Evolutionary conservation across 2,329 filamentous ascomycete genomes (phyloP), one percentile per base, ranked within the genome.

Genomic region (Periconia sp.): DNA sequence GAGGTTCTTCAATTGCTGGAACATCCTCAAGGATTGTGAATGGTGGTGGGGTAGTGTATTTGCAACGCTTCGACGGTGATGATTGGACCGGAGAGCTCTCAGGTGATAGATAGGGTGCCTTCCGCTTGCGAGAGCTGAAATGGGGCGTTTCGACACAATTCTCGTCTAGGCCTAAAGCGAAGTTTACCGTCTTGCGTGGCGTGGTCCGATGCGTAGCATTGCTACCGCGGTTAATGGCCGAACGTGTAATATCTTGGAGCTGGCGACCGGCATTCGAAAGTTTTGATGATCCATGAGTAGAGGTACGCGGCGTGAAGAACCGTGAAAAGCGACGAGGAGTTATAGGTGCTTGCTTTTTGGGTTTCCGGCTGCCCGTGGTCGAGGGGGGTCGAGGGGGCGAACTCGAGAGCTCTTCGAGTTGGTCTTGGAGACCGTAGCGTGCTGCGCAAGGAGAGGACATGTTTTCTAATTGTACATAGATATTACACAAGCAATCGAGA

Each of bases 251-350:
- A 53, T 79, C 76, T 43, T 73, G 73, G 49, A 79, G 57, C 48
- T 76, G 73, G 45, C 74, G 66, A 18, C 70, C 71, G 19, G 75
- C 74, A 46, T 67, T 71, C 43, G 70, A 59, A 8, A 61, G 46
- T 36, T 53, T 46, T 11, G 61, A 63, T 4, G 62, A 63, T 11
- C 54, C 60, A 52, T 64, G 52, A n/a, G 59, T 52, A 3, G 70
- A 66, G 17, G 60, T 59, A 33, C 74, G 65, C 9, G 76, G 76
- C 10, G 74, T 77, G 61, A 79, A 79, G 63, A 79, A 79, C 48
- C 73, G 72, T 34, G 62, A 76, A 63, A 79, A 78, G 43, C 76
- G 70, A 54, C 76, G 76, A 5, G 76, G 76, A 1, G 76, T 79
- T 50, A 79, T 75, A 19, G 75, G 76, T 5, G 76, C 76, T 22